Conservation (phyloP, 2,329 filamentous ascomycete genomes). For the Fusarium neocosmosporiellum region DNA sequence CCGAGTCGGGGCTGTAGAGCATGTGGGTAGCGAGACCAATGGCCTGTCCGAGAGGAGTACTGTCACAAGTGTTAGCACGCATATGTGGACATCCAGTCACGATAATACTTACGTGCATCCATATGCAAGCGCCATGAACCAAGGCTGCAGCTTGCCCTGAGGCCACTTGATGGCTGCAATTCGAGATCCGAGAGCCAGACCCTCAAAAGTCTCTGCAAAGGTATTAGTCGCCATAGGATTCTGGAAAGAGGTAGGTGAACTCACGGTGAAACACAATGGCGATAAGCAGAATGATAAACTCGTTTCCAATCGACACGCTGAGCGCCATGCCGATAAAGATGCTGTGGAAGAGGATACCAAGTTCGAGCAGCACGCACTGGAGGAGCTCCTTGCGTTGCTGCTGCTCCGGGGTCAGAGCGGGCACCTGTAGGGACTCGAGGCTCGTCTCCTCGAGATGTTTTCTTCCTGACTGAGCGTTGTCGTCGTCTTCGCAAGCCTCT, state of each 20-base stretch:
- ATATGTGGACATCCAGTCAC: not conserved
- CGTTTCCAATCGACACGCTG: conserved; percentile 79
- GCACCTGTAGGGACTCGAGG: conserved; percentile 40
- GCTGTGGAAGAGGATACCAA: conserved; percentile 72
- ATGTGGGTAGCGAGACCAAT: conserved; percentile 77
- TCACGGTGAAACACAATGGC: conserved; percentile 80
- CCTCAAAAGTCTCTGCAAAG: conserved; percentile 59
- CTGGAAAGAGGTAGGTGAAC: not conserved
- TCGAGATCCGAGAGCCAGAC: conserved; percentile 72
- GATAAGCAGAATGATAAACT: conserved; percentile 82
- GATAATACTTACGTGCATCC: conserved; percentile 59
- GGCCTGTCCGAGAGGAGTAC: conserved; percentile 78
- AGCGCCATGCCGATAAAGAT: conserved; percentile 88
- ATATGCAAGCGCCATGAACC: conserved; percentile 68
- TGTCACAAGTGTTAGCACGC: conserved; percentile 43
- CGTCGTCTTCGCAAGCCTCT: conserved; percentile 27
- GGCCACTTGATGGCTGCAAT: conserved; percentile 67
- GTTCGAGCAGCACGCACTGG: conserved; percentile 82
- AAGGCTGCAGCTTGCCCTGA: conserved; percentile 58
- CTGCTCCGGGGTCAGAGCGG: conserved; percentile 60
- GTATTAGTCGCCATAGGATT: not conserved
- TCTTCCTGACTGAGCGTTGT: conserved; percentile 18
- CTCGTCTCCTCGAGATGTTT: conserved; percentile 38
- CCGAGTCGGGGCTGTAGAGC: conserved; percentile 74
- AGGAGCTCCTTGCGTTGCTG: conserved; percentile 73